Evolutionary conservation across 441 rosid species (phyloP).

Genomic region (Capsella rubella): DNA sequence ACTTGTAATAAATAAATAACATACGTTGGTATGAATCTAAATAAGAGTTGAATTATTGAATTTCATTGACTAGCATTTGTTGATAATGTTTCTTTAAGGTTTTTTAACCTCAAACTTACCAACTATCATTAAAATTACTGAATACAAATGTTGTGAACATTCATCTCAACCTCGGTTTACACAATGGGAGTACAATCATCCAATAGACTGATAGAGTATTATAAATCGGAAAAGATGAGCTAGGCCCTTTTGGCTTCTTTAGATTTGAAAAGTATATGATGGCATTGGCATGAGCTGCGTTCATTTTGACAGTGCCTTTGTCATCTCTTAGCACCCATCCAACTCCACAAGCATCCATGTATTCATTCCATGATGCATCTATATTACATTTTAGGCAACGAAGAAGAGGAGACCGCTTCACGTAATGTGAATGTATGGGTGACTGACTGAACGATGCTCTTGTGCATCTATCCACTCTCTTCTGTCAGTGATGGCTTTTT

Average conservation of each 20-base stretch:
- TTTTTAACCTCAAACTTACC: too few relatives aligned
- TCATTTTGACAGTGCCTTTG: background rate
- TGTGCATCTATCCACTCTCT: background rate
- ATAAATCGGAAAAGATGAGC: background rate
- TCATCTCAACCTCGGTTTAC: background rate
- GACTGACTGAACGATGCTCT: background rate
- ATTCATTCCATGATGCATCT: background rate
- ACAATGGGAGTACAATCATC: background rate
- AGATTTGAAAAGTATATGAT: background rate
- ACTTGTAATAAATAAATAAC: slow-evolving; percentile 2
- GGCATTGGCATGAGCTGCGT: background rate
- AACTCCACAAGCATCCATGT: background rate
- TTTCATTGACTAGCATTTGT: background rate
- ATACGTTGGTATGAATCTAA: slow-evolving; percentile 26
- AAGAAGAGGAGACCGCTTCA: background rate
- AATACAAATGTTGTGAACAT: background rate
- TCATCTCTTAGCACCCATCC: background rate
- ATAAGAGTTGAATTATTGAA: background rate
- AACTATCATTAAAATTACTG: background rate
- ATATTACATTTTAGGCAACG: background rate
- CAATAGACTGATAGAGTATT: background rate
- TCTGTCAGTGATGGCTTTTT: background rate
- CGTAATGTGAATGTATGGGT: background rate
- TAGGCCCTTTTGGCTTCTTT: background rate
- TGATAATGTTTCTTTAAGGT: background rate